Evolutionary conservation across 495 filamentous ascomycete species (phyloP).

Genomic region (Extremus antarcticus): DNA sequence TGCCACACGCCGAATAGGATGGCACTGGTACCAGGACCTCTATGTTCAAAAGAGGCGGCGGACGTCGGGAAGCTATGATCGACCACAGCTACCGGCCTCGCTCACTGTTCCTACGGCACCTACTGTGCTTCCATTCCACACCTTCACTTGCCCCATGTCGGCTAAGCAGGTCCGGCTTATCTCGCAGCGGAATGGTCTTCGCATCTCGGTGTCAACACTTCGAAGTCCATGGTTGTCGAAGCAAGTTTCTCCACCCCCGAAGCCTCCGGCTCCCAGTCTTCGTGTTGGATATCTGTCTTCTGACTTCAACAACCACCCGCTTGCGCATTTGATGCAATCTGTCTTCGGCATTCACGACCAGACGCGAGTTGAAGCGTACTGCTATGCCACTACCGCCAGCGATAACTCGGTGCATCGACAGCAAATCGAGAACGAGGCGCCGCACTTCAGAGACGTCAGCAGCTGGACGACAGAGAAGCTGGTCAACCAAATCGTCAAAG

Average conservation of each 20-base stretch:
- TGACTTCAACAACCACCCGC: conserved; percentile 97
- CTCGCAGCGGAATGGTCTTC: conserved; percentile 85
- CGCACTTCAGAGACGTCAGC: conserved; percentile 82
- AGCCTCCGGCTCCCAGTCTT: conserved; percentile 70
- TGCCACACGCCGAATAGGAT: conserved; percentile 60
- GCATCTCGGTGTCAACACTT: conserved; percentile 84
- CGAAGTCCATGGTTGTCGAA: conserved; percentile 74
- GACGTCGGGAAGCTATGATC: conserved; percentile 49
- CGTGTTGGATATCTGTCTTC: conserved; percentile 94
- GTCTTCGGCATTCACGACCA: conserved; percentile 88
- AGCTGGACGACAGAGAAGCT: conserved; percentile 75
- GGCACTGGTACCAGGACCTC: conserved; percentile 82
- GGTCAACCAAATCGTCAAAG: conserved; percentile 81
- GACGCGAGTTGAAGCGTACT: conserved; percentile 67
- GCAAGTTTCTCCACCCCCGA: conserved; percentile 71
- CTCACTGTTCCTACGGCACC: conserved; percentile 80
- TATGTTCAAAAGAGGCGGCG: conserved; percentile 53
- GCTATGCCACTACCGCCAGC: conserved; percentile 91
- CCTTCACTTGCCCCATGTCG: conserved; percentile 88
- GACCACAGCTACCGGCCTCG: conserved; percentile 64
- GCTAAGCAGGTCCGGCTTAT: conserved; percentile 92
- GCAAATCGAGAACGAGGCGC: conserved; percentile 90
- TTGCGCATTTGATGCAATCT: conserved; percentile 97
- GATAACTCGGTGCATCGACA: conserved; percentile 85
- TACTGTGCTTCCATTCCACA: conserved; percentile 96